Evolutionary conservation across 768 basidiomycete genomes (phyloP).

Genomic region (Roridomyces roridus): DNA sequence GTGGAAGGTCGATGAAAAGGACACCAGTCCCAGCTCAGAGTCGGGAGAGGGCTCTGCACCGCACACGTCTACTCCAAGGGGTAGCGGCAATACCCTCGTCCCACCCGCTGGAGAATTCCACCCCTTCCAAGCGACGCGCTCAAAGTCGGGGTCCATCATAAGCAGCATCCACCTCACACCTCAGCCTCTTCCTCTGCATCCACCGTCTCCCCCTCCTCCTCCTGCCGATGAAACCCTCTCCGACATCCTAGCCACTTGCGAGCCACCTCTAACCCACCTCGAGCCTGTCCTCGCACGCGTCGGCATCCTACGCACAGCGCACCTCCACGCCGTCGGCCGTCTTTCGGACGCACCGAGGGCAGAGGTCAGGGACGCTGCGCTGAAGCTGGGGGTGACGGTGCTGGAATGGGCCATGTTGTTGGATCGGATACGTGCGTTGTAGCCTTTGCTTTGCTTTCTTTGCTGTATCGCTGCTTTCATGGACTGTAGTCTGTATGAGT

Average conservation of each 20-base stretch:
- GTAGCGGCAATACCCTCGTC: constrained; percentile 14
- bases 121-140: constrained; percentile 16
- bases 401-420: constrained; percentile 83
- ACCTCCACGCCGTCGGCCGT: constrained; percentile 65
- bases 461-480: constrained; percentile 14
- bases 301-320: constrained; percentile 65
- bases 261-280: constrained; percentile 70
- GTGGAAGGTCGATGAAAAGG: no score
- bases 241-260: constrained; percentile 62
- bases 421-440: constrained; percentile 39
- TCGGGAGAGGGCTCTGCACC: background rate
- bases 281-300: constrained; percentile 59
- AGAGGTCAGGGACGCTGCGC: constrained; percentile 73
- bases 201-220: no score
- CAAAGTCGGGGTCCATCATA: constrained; percentile 15
- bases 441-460: background rate
- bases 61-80: constrained; percentile 21
- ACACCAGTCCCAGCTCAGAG: no score
- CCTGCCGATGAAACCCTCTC: constrained; percentile 52
- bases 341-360: constrained; percentile 69
- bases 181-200: constrained; percentile 22
- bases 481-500: background rate
- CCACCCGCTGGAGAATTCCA: background rate
- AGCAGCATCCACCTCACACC: constrained; percentile 20
- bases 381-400: constrained; percentile 70